Conservation (phyloP, 1,139 yeast genomes). For the Oligophagozyma castellii region DNA sequence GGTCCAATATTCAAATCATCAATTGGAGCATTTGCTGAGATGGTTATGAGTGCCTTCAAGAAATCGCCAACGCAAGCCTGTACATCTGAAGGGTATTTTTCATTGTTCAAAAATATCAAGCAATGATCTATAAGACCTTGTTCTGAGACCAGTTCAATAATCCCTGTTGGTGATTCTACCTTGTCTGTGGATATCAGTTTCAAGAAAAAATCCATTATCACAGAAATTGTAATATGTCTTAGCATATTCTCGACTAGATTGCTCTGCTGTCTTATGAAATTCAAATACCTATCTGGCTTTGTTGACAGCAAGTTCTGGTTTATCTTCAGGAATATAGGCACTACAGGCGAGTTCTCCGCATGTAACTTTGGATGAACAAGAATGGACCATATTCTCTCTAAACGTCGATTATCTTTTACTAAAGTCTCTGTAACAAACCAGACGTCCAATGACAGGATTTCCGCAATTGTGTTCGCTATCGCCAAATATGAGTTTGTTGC, state of each 20-base stretch:
- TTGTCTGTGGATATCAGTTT: slow-evolving; percentile 52
- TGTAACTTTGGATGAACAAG: slow-evolving; percentile 49
- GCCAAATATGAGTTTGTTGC: slow-evolving; percentile 6
- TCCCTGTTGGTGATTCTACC: slow-evolving; percentile 50
- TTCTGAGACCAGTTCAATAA: slow-evolving; percentile 37
- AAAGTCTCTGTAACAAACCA: slow-evolving; percentile 90
- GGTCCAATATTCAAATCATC: slow-evolving; percentile 87
- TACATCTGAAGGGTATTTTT: slow-evolving; percentile 36
- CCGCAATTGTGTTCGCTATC: slow-evolving; percentile 36
- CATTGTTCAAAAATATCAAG: slow-evolving; percentile 36
- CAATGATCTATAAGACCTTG: slow-evolving; percentile 39
- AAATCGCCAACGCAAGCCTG: slow-evolving; percentile 94
- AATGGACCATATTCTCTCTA: slow-evolving; percentile 71
- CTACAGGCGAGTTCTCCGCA: slow-evolving; percentile 34
- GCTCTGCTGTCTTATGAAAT: slow-evolving; percentile 37
- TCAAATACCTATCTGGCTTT: slow-evolving; percentile 44
- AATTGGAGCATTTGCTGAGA: slow-evolving; percentile 62
- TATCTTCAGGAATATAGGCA: slow-evolving; percentile 73
- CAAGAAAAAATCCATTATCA: slow-evolving; percentile 61
- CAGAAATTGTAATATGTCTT: slow-evolving; percentile 40
- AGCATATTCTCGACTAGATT: slow-evolving; percentile 40
- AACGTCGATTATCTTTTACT: slow-evolving; percentile 54
- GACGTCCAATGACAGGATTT: slow-evolving; percentile 81
- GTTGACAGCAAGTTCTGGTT: slow-evolving; percentile 84
- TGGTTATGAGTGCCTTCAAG: slow-evolving; percentile 80